Conservation (phyloP, 2,329 filamentous ascomycete genomes). For the Cercospora brassicicola region DNA sequence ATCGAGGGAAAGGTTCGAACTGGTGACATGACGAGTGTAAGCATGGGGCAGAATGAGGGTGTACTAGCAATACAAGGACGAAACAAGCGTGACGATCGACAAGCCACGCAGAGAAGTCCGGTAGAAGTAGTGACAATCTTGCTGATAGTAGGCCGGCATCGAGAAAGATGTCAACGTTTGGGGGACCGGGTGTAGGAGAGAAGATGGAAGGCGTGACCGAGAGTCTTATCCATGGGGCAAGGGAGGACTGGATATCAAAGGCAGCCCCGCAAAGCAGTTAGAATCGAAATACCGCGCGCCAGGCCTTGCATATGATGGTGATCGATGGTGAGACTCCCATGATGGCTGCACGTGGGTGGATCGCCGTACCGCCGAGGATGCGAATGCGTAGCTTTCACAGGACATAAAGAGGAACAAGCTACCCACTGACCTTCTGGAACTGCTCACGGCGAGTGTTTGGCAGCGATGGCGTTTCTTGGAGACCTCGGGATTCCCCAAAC, state of each 20-base stretch:
- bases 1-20: conserved; percentile 45
- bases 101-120: conserved; percentile 84
- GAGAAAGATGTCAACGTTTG: conserved; percentile 15
- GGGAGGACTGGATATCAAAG: conserved; percentile 15
- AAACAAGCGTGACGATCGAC: conserved; percentile 76
- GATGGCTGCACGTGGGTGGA: conserved; percentile 14
- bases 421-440: conserved; percentile 25
- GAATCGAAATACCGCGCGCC: neutral
- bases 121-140: conserved; percentile 93
- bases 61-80: conserved; percentile 64
- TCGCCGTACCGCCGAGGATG: conserved; percentile 24
- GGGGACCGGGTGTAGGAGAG: conserved; percentile 9
- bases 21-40: conserved; percentile 56
- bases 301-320: conserved; percentile 13
- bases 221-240: conserved; percentile 20
- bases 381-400: neutral
- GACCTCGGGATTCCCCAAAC: conserved; percentile 7
- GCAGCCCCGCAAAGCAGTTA: conserved; percentile 14
- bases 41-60: conserved; percentile 45
- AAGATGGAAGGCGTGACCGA: neutral
- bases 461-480: neutral
- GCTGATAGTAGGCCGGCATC: conserved; percentile 78
- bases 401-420: conserved; percentile 5
- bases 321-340: conserved; percentile 13
- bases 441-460: conserved; percentile 1